Percentiles rank a stretch among this genome's conserved stretches.
These are phyloP conservation scores for Zasmidium citrigriseum DNA, from an alignment of 2,329 filamentous ascomycete genomes.

Conservation along the genomic window DNA sequence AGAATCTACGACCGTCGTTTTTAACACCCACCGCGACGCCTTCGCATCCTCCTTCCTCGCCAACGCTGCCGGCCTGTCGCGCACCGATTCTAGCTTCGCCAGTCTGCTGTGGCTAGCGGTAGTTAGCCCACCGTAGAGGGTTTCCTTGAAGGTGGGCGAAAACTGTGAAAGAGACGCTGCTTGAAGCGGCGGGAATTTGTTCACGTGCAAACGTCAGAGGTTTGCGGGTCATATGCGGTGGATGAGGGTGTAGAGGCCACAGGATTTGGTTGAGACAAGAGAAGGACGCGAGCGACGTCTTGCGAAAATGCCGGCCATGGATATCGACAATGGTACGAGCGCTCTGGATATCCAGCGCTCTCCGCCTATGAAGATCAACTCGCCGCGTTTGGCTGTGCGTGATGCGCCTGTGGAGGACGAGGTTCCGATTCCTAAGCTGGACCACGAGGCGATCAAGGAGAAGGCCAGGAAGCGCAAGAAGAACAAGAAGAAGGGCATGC, in stretches of 20 bases:
- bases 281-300: neutral
- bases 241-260: neutral
- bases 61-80: conserved; percentile 34
- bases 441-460: conserved; percentile 37
- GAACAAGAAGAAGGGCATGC: conserved; percentile 40
- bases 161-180: conserved; percentile 22
- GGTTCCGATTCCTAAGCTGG: conserved; percentile 32
- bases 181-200: neutral
- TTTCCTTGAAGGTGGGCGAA: conserved; percentile 54
- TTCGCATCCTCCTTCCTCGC: conserved; percentile 37
- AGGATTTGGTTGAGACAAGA: no score
- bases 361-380: conserved; percentile 34
- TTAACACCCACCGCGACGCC: conserved; percentile 36
- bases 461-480: conserved; percentile 42
- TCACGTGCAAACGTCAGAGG: neutral
- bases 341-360: conserved; percentile 32
- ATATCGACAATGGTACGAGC: conserved; percentile 30
- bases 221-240: neutral
- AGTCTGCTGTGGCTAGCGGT: conserved; percentile 49
- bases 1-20: conserved; percentile 34
- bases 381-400: conserved; percentile 28
- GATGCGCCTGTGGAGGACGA: conserved; percentile 20
- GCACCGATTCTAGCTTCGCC: conserved; percentile 50
- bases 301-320: conserved; percentile 37
- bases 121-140: conserved; percentile 45